Percentiles rank a stretch among this genome's conserved stretches.
Evolutionary conservation across 2,329 filamentous ascomycete genomes (phyloP).

Genomic region (Neonectria sp.): DNA sequence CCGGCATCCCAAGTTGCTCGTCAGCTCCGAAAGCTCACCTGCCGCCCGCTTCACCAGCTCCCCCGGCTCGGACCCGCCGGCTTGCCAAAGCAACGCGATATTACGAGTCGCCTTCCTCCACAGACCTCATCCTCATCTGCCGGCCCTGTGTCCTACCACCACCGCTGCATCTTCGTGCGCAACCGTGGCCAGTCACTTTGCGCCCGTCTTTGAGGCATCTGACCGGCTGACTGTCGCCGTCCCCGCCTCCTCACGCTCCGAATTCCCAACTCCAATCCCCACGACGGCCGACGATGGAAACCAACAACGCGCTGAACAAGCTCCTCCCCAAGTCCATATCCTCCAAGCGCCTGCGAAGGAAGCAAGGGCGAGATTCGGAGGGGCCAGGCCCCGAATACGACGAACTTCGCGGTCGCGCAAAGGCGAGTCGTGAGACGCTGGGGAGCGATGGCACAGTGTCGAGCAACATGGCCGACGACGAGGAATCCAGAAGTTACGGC

Average conservation of each 20-base stretch:
- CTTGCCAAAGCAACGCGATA: slow-evolving; percentile 30
- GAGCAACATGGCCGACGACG: slow-evolving; percentile 51
- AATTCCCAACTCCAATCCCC: slow-evolving; percentile 11
- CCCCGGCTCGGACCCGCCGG: slow-evolving; percentile 29
- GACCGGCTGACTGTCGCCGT: slow-evolving; percentile 17
- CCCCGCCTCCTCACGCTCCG: slow-evolving; percentile 15
- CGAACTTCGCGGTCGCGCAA: slow-evolving; percentile 52
- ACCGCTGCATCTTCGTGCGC: slow-evolving; percentile 23
- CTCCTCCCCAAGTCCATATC: slow-evolving; percentile 68
- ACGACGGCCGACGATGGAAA: slow-evolving; percentile 38
- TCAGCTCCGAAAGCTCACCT: slow-evolving; percentile 11
- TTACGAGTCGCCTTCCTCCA: slow-evolving; percentile 26
- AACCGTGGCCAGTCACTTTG: slow-evolving; percentile 34
- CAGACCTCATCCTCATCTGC: slow-evolving; percentile 8
- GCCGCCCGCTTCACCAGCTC: slow-evolving; percentile 8
- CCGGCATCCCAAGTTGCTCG: slow-evolving; percentile 8
- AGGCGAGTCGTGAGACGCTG: slow-evolving; percentile 58
- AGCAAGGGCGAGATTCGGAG: slow-evolving; percentile 58
- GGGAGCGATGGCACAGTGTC: slow-evolving; percentile 53
- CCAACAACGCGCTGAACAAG: slow-evolving; percentile 61
- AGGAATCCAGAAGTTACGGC: slow-evolving; percentile 52
- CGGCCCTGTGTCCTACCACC: slow-evolving; percentile 12
- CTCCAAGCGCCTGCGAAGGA: slow-evolving; percentile 65
- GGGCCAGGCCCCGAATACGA: slow-evolving; percentile 45
- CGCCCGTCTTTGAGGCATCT: slow-evolving; percentile 22